Conservation (phyloP, 345 rosid species). For the Acer negundo region DNA sequence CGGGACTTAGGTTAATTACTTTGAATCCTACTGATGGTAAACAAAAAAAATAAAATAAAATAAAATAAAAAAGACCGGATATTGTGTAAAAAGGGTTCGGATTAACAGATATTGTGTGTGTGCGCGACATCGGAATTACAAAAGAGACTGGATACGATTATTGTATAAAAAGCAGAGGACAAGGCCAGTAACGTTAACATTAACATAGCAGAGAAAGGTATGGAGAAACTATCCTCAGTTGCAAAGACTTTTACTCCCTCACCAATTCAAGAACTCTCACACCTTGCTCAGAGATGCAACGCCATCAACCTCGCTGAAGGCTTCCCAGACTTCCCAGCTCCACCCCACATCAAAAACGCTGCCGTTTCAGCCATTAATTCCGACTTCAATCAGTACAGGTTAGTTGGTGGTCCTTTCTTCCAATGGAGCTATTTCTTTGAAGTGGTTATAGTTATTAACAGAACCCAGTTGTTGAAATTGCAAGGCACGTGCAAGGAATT, state of each 20-base stretch:
- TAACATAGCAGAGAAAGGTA: background rate
- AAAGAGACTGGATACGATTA: no score
- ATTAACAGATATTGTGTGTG: no score
- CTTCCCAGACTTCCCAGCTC: constrained; percentile 68
- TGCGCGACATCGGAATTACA: no score
- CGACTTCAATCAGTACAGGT: constrained; percentile 70
- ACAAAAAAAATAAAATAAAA: no score
- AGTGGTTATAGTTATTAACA: background rate
- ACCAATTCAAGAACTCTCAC: constrained; percentile 55
- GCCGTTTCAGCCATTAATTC: constrained; percentile 61
- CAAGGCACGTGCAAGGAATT: constrained; percentile 67
- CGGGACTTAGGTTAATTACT: no score
- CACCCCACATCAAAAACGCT: constrained; percentile 43
- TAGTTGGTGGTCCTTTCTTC: constrained; percentile 3
- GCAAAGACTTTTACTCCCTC: constrained; percentile 53
- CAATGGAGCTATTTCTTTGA: background rate
- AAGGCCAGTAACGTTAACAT: background rate
- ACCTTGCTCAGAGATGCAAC: constrained; percentile 49
- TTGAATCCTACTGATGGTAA: no score
- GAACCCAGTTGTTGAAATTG: background rate
- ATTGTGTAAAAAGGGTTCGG: no score
- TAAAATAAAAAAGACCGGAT: no score
- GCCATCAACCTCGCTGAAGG: constrained; percentile 71
- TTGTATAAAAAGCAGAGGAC: background rate
- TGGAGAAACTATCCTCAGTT: constrained; percentile 50